Evolutionary conservation across 768 basidiomycete species (phyloP), one percentile per base, ranked within the genome.

Genomic region (Galerina marginata): DNA sequence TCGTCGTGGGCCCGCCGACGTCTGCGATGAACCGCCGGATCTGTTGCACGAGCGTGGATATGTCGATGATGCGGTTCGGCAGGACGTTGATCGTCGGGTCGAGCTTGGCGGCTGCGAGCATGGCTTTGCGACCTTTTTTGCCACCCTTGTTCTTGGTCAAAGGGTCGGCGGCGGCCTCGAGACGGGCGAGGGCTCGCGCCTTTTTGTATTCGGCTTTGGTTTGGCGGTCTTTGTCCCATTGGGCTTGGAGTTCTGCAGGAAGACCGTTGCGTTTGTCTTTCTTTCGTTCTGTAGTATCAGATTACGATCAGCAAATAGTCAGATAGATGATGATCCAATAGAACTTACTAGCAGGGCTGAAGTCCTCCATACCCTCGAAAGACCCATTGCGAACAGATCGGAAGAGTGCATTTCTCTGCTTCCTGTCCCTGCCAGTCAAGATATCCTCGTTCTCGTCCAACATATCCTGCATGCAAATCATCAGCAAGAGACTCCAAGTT

Each of bases 181-280:
- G 75, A 10, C 84, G 84, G 14, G 82, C 86, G 3, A 82, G 72
- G 1, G 78, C 82, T 0, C 93, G 87, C 14, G 82, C 78, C 2
- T 77, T 81, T 71, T 93, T 96, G 68, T 78, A 72, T 58, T 88
- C 86, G 0, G 93, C 93, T 71, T 97, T 99, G 77, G 88, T 90
- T 53, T 79, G 75, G 2, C 94, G 92, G 69, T 98, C 96, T 48
- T 83, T 83, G 46, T 86, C 84, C 94, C 94, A 97, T 59, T 86
- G 88, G 0, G 75, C 83, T 54, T 78, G 81, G 7, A 97, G 79
- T 6, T 87, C 81, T 1, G 76, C 66, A 0, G 91, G 85, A 10
- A 91, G 65, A 47, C 77, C 74, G 61, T 78, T 82, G 58, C 79
- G 70, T 64, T 81, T 83, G 67, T 88, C 86, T 66, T 84, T 87